Base-by-base conservation (phyloP, 176 grass and related monocot genomes). In the Rhynchospora tenuis region DNA sequence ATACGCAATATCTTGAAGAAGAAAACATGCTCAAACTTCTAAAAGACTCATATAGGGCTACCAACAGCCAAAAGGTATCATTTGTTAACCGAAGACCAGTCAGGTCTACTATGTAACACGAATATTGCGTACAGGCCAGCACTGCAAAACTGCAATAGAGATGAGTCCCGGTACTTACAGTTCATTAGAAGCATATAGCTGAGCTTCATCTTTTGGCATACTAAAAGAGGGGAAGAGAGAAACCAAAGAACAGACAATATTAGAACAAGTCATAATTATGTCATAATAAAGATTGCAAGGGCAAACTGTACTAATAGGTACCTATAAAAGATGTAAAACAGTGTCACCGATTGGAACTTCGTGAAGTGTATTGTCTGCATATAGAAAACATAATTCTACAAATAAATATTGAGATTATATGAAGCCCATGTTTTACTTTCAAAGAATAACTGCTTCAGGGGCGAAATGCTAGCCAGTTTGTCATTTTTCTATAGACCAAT, bases 301-400 rank as follows among this genome's bases (percentile, higher is more conserved):
- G 65, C 80, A 83, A 64, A 85, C 50, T 69, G 59, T 68, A 43
- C 56, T 94, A 99, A 73, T 86, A 95, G 63, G 79, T 88, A 99
- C 96, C 93, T 99, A 89, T 99, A 99, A 81, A 99, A 99, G 80
- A 95, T 93, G 86, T 92, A 99, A 90, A 99, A 93, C 38, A 99
- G 83, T 15, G 85, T 99, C 48, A 62, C 10, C 20, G 71, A 69
- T 73, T 90, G 91, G 73, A 95, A 84, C 85, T 89, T 95, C 69
- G 87, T 84, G 77, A 99, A 99, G 88, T 89, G 86, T 69, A 78
- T 65, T 75, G 78, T 80, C 96, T 98, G 82, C 88, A 95, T n/a
- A 68, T 77, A 89, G 56, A 89, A 24, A 88, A 66, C 86, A 38
- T 85, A 90, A 78, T 84, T 51, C 68, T 59, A 86, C 79, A 70